These are phyloP conservation scores for Candida bentonensis DNA, from an alignment of 805 yeast species.

Conservation along the genomic window DNA sequence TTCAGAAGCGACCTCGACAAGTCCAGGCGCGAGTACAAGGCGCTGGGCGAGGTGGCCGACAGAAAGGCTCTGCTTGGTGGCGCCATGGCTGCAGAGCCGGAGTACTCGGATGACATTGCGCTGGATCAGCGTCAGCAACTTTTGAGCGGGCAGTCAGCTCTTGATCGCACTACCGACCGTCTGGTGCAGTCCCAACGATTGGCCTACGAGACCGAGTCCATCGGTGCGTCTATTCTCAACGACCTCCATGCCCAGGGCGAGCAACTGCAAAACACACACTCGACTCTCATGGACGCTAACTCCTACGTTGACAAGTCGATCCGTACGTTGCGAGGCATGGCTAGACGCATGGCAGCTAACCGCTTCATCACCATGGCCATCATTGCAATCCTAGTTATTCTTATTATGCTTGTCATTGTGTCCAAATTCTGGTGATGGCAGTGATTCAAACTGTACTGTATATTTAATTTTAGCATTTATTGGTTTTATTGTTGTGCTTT, in stretches of 20 bases:
- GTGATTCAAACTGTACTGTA: slow-evolving; percentile 7
- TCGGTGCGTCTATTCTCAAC: slow-evolving; percentile 81
- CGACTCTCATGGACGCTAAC: slow-evolving; percentile 80
- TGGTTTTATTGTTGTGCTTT: neutral
- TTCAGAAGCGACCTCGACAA: slow-evolving; percentile 47
- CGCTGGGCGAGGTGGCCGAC: slow-evolving; percentile 55
- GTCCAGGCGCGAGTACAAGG: slow-evolving; percentile 35
- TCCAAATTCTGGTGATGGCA: slow-evolving; percentile 75
- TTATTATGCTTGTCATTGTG: slow-evolving; percentile 71
- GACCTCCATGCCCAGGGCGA: slow-evolving; percentile 90
- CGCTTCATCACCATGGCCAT: slow-evolving; percentile 82
- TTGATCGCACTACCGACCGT: slow-evolving; percentile 73
- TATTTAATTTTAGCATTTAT: neutral
- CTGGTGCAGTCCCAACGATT: slow-evolving; percentile 76
- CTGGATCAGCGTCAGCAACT: slow-evolving; percentile 72
- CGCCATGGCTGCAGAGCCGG: slow-evolving; percentile 17
- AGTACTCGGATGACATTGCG: slow-evolving; percentile 21
- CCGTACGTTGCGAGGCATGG: slow-evolving; percentile 78
- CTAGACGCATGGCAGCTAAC: slow-evolving; percentile 82
- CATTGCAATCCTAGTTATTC: slow-evolving; percentile 68
- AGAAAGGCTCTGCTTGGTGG: slow-evolving; percentile 61
- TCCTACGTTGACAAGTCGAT: slow-evolving; percentile 82
- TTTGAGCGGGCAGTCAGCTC: slow-evolving; percentile 59
- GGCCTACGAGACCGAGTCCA: slow-evolving; percentile 82
- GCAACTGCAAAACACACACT: slow-evolving; percentile 74